phyloP scores from a whole-genome alignment of 257 asterid species.

The Jasminum sambac region DNA sequence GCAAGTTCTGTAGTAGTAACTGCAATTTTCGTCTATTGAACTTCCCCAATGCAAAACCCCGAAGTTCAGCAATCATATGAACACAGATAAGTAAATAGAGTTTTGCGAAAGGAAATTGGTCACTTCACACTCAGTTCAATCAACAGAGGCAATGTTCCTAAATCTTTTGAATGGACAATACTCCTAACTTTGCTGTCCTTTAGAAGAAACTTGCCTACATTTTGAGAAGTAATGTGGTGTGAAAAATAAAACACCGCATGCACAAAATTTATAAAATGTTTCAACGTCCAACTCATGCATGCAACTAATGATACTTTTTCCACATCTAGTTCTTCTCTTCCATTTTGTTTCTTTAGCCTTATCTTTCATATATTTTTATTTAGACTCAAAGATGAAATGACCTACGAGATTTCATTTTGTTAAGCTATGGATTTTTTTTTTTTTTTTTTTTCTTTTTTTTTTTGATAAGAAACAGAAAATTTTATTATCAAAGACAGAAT shows the following conservation, averaged over 20 bases:
- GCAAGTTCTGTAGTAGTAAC: neutral
- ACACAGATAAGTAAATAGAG: neutral
- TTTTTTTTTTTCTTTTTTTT: too few relatives aligned
- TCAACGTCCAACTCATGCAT: neutral
- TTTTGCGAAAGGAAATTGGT: neutral
- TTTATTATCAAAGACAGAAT: too few relatives aligned
- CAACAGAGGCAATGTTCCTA: neutral
- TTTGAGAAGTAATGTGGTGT: slow-evolving; percentile 5
- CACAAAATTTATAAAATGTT: slow-evolving; percentile 4
- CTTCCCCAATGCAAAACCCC: slow-evolving; percentile 15
- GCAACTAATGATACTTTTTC: slow-evolving; percentile 1
- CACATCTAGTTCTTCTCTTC: neutral
- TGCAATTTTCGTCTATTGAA: slow-evolving; percentile 11
- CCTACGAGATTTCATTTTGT: slow-evolving; percentile 10
- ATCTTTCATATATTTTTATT: neutral
- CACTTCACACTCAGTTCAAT: slow-evolving; percentile 6
- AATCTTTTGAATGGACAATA: neutral
- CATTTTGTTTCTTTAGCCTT: neutral
- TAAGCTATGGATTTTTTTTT: neutral
- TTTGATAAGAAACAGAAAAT: too few relatives aligned
- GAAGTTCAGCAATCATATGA: slow-evolving; percentile 2
- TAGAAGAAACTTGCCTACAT: neutral
- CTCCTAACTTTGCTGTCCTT: neutral
- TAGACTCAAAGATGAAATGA: slow-evolving; percentile 2
- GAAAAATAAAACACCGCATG: neutral